These are phyloP conservation scores for Globisporangium heterothallicum DNA, from an alignment of 352 stramenopile genomes.

Conservation along the genomic window DNA sequence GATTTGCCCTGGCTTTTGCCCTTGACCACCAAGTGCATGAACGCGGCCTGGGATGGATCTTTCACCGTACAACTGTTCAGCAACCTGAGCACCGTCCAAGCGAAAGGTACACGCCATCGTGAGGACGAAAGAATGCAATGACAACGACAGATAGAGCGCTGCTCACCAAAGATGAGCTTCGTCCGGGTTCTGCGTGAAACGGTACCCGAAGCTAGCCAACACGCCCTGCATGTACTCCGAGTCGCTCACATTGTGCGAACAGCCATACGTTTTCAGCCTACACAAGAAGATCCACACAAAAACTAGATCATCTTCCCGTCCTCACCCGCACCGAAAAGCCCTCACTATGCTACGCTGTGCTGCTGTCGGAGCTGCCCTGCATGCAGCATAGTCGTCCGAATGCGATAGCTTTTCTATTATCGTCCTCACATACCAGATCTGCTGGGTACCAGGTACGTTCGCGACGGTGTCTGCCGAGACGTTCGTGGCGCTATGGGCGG, in stretches of 20 bases:
- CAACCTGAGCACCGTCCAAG: constrained; percentile 29
- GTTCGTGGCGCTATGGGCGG: constrained; percentile 16
- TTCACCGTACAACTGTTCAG: constrained; percentile 94
- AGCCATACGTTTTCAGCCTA: constrained; percentile 89
- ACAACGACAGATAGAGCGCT: background rate
- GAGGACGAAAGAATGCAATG: background rate
- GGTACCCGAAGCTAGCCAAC: constrained; percentile 87
- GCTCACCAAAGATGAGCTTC: constrained; percentile 77
- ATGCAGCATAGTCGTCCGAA: too few species aligned
- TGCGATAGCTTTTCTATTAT: too few species aligned
- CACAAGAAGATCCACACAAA: constrained; percentile 1
- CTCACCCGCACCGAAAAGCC: too few species aligned
- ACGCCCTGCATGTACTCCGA: constrained; percentile 93
- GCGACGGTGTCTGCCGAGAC: constrained; percentile 4
- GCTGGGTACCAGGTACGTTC: constrained; percentile 59
- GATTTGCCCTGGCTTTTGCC: constrained; percentile 70
- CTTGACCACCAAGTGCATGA: constrained; percentile 87
- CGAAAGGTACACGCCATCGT: background rate
- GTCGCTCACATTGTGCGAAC: constrained; percentile 91
- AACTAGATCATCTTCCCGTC: background rate
- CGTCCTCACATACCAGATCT: constrained; percentile 68
- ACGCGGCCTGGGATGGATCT: constrained; percentile 86
- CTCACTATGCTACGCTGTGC: too few species aligned
- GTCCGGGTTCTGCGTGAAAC: constrained; percentile 66
- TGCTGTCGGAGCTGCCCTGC: too few species aligned